These are phyloP conservation scores for Phytophthora sp. DNA, from an alignment of 352 stramenopile genomes.

Conservation along the genomic window DNA sequence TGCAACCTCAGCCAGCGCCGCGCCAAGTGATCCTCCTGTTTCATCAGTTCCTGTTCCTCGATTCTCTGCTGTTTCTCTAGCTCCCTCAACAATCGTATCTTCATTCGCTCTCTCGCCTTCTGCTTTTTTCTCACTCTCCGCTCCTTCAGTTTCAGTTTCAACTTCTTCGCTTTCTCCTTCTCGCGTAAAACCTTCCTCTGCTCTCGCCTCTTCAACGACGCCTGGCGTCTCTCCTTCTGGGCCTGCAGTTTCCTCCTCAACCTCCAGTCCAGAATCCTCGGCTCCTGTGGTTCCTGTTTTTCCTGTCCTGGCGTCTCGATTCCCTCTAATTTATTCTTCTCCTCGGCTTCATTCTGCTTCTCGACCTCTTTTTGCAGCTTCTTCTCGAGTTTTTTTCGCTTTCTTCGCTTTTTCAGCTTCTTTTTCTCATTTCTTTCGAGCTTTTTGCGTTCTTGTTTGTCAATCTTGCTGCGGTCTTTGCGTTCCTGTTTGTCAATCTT, in stretches of 20 bases:
- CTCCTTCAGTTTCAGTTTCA: neutral
- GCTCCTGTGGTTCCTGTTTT: neutral
- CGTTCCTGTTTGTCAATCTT: constrained; percentile 3
- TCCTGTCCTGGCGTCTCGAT: neutral
- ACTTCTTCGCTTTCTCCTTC: constrained; percentile 8
- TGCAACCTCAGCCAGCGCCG: constrained; percentile 4
- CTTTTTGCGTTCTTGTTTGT: constrained; percentile 1
- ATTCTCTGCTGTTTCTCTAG: constrained; percentile 18
- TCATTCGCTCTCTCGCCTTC: constrained; percentile 4
- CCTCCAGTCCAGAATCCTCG: constrained; percentile 25
- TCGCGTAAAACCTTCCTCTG: constrained; percentile 14
- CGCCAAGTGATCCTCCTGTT: constrained; percentile 13
- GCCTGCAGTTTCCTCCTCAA: constrained; percentile 23
- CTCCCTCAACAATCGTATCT: constrained; percentile 1
- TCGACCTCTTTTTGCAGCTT: constrained; percentile 3
- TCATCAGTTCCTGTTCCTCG: constrained; percentile 22
- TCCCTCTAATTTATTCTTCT: neutral
- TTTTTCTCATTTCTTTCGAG: constrained; percentile 14
- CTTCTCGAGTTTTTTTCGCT: constrained; percentile 11
- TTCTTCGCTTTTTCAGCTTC: constrained; percentile 4
- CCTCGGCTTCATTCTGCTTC: neutral
- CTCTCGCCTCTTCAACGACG: constrained; percentile 8
- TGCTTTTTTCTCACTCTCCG: neutral
- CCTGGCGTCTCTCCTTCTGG: constrained; percentile 6
- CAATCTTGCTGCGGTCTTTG: neutral